These are phyloP conservation scores for Colletotrichum salicis DNA, from an alignment of 2,329 filamentous ascomycete genomes.

Conservation along the genomic window DNA sequence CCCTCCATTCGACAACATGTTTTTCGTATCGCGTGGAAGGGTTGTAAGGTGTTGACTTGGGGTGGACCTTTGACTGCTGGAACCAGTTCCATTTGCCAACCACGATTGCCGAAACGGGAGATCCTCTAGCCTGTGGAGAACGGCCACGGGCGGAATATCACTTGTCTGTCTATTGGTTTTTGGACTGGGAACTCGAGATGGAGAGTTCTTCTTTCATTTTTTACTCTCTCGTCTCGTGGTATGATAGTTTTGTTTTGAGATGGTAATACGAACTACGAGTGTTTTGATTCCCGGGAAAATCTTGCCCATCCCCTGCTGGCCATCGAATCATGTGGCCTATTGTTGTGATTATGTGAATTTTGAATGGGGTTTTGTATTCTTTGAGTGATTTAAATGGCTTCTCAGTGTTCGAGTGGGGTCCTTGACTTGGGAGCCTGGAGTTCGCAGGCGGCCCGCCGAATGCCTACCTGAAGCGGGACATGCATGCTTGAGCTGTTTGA, in stretches of 20 bases:
- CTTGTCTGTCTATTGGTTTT: neutral
- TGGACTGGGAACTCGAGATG: neutral
- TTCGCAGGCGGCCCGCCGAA: neutral
- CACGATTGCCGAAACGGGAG: neutral
- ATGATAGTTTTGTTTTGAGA: constrained; percentile 24
- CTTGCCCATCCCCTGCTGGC: neutral
- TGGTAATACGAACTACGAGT: constrained; percentile 13
- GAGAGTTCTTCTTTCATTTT: neutral
- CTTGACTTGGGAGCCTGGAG: neutral
- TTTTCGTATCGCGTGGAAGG: constrained; percentile 22
- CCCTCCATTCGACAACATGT: constrained; percentile 23
- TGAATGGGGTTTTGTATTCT: neutral
- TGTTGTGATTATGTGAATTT: neutral
- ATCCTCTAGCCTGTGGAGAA: neutral
- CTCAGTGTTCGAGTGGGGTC: neutral
- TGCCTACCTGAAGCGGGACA: neutral
- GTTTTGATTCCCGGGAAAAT: constrained; percentile 19
- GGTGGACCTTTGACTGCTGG: constrained; percentile 13
- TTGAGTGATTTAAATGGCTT: neutral
- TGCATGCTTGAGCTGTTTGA: too few species aligned
- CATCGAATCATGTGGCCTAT: neutral
- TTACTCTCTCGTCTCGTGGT: constrained; percentile 7
- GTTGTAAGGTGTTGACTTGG: constrained; percentile 1
- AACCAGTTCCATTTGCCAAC: neutral
- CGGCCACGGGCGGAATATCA: neutral